Percentiles rank a stretch among this genome's conserved stretches.
Conservation (phyloP, 148 eudicot species). For the Vaccinium corymbosum region DNA sequence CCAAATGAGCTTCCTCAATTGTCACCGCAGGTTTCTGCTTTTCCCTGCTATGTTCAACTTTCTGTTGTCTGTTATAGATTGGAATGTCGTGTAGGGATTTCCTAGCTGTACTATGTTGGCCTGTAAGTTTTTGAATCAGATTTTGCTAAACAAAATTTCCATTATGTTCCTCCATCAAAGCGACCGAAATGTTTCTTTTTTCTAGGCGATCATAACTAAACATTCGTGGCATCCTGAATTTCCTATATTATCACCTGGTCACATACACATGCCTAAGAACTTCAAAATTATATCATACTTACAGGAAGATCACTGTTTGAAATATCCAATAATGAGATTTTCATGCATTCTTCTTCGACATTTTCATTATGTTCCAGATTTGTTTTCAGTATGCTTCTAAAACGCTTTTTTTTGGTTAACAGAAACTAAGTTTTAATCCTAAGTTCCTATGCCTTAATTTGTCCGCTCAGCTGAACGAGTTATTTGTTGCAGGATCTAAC, state of each 20-base stretch:
- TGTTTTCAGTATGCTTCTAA: neutral
- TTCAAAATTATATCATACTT: neutral
- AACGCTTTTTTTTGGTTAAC: neutral
- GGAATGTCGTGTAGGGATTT: slow-evolving; percentile 4
- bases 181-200: neutral
- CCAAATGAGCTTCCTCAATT: slow-evolving; percentile 98
- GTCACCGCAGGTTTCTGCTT: slow-evolving; percentile 73
- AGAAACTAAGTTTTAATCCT: neutral
- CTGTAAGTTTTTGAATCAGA: neutral
- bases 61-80: neutral
- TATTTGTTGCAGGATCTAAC: slow-evolving; percentile 66
- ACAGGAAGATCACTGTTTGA: neutral
- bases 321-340: neutral
- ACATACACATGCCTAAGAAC: neutral
- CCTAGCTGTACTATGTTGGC: neutral
- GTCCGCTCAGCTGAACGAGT: slow-evolving; percentile 6
- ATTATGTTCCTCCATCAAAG: too few species aligned
- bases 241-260: neutral
- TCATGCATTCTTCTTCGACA: neutral
- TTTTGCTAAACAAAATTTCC: neutral
- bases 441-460: neutral
- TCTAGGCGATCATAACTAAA: neutral
- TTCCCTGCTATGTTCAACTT: neutral
- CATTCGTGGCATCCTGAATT: neutral
- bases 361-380: neutral